Percentiles rank a stretch among this genome's conserved stretches.
Conservation (phyloP, 495 filamentous ascomycete genomes). For the Cenococcum geophilum region DNA sequence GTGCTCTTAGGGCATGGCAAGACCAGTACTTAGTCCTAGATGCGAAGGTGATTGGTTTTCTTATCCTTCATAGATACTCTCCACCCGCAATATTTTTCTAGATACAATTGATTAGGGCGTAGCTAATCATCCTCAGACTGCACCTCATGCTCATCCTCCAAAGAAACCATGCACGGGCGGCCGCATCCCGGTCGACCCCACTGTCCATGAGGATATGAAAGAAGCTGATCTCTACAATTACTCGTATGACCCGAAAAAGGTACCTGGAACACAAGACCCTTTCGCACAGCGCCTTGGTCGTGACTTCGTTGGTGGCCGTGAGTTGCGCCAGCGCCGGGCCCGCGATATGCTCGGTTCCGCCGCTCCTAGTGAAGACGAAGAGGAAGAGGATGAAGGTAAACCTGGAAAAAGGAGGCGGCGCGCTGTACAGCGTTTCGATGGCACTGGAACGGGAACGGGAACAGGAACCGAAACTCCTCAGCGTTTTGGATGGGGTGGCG, state of each 20-base stretch:
- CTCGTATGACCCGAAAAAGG: conserved; percentile 34
- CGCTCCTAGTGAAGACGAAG: conserved; percentile 29
- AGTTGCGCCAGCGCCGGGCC: conserved; percentile 36
- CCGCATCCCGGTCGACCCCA: conserved; percentile 27
- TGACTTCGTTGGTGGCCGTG: conserved; percentile 34
- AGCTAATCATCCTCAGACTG: conserved; percentile 27
- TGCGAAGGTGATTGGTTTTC: conserved; percentile 37
- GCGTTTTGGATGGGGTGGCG: conserved; percentile 27
- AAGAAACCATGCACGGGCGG: conserved; percentile 40
- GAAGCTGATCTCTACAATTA: conserved; percentile 43
- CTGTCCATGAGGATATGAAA: conserved; percentile 38
- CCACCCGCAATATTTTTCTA: not conserved
- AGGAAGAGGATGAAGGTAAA: conserved; percentile 22
- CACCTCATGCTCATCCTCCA: conserved; percentile 38
- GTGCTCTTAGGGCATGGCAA: conserved; percentile 54
- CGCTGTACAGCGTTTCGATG: conserved; percentile 25
- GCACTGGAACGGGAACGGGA: conserved; percentile 14
- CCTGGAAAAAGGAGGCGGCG: conserved; percentile 17
- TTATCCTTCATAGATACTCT: conserved; percentile 19
- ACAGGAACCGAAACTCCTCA: conserved; percentile 12
- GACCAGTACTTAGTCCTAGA: conserved; percentile 58
- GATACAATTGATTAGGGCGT: not conserved
- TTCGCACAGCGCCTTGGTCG: conserved; percentile 33
- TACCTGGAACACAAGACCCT: conserved; percentile 37
- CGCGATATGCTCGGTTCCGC: conserved; percentile 27